A percentile compares a stretch with the other conserved stretches of the same genome.
phyloP scores from a whole-genome alignment of 768 basidiomycete genomes.

The Mycena floridula region DNA sequence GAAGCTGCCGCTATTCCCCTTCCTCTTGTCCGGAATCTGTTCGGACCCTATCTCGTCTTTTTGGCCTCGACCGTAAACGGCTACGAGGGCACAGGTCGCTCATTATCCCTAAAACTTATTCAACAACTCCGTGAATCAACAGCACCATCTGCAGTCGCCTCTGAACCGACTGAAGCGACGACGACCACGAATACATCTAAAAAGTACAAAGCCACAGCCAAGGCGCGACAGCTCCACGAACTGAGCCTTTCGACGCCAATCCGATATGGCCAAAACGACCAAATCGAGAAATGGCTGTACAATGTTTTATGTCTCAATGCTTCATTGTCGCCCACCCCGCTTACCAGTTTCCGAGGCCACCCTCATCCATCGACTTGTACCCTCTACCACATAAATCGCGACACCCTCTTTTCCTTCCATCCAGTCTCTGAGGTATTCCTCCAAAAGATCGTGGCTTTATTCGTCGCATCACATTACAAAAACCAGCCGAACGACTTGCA shows the following conservation, averaged over 20 bases:
- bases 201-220: constrained; percentile 56
- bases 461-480: constrained; percentile 98
- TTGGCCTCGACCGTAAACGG: constrained; percentile 99
- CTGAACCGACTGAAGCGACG: background rate
- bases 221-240: constrained; percentile 79
- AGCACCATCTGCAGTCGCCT: constrained; percentile 52
- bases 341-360: constrained; percentile 58
- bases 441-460: constrained; percentile 97
- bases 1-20: constrained; percentile 98
- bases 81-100: constrained; percentile 99
- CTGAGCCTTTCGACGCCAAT: constrained; percentile 95
- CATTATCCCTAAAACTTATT: constrained; percentile 94
- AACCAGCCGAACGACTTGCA: constrained; percentile 99
- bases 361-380: constrained; percentile 94
- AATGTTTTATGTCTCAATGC: constrained; percentile 87
- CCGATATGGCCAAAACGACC: constrained; percentile 81
- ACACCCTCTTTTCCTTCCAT: constrained; percentile 95
- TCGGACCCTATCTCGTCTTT: constrained; percentile 96
- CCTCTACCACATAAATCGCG: constrained; percentile 91
- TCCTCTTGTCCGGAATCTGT: constrained; percentile 89
- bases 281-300: constrained; percentile 94
- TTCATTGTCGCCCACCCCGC: constrained; percentile 41
- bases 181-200: constrained; percentile 36
- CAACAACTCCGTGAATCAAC: constrained; percentile 94
- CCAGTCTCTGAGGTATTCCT: constrained; percentile 97